Evolutionary conservation across 1,139 yeast genomes (phyloP), one percentile per base, ranked within the genome.

Genomic region (Yamadazyma spencermartinsiae): DNA sequence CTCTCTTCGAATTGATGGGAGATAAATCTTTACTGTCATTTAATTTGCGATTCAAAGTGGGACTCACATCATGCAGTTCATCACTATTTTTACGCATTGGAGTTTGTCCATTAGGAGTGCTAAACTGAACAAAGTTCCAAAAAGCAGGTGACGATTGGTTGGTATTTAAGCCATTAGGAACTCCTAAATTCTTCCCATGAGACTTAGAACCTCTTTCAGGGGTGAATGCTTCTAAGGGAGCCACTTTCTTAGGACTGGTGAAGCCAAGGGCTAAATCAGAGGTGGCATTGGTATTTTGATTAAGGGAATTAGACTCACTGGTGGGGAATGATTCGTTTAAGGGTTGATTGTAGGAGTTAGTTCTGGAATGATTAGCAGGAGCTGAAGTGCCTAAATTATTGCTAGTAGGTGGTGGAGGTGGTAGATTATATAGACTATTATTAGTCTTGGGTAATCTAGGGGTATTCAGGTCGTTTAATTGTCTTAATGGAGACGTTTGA

Each of bases 101-200:
- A 1, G 76, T 68, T 51, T 69, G 76, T 20, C 74, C 78, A 56
- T 68, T 71, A 2, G 86, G 86, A 0, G 90, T 83, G 41, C 86
- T 79, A 54, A 84, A 83, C 50, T 83, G 90, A 30, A 84, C 84
- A 59, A 82, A 78, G 54, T 82, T 84, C 89, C 90, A 82, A 42
- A 82, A 74, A 10, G 90, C 88, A 2, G 92, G 89, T 1, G 87
- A 80, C 14, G 77, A 71, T 51, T 75, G 81, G 48, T 68, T 66
- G 20, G 68, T 56, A 39, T 55, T 61, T 30, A 45, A 35, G 1
- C 60, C 63, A 44, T 44, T 51, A 7, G 61, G 55, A 18, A 51
- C 43, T 17, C 51, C 50, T 28, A 46, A 34, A 18, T 50, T 50
- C 43, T 37, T 34, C 4, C 52, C 41, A 31, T 52, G 59, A 31